phyloP scores from a whole-genome alignment of 176 grass and related monocot species.

The Neostapfia colusana region DNA sequence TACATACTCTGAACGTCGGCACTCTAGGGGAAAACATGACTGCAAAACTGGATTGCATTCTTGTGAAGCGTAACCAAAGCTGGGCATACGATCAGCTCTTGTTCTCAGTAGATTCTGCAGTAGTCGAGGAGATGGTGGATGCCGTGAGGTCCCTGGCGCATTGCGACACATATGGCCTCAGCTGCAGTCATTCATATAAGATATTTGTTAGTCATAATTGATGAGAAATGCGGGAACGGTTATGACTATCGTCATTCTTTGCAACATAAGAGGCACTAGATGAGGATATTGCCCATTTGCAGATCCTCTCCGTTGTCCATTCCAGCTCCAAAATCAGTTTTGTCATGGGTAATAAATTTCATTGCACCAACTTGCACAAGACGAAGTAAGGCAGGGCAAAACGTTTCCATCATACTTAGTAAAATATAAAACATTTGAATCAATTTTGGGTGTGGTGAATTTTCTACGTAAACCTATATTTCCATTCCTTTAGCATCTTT shows the following conservation, averaged over 20 bases:
- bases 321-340: background rate
- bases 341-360: background rate
- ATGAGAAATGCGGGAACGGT: background rate
- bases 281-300: background rate
- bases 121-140: constrained; percentile 44
- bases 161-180: constrained; percentile 84
- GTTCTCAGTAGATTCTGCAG: constrained; percentile 51
- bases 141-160: constrained; percentile 53
- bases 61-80: constrained; percentile 14
- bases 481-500: background rate
- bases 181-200: constrained; percentile 48
- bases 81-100: constrained; percentile 47
- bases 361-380: background rate
- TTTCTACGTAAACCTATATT: no score
- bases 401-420: background rate
- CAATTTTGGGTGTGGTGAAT: background rate
- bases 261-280: background rate
- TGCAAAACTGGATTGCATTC: background rate
- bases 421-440: background rate
- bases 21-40: constrained; percentile 16
- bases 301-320: background rate
- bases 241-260: background rate
- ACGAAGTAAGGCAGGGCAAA: background rate
- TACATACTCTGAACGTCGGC: background rate
- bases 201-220: background rate